Evolutionary conservation across 495 filamentous ascomycete species (phyloP).

Genomic region (Halenospora varia): DNA sequence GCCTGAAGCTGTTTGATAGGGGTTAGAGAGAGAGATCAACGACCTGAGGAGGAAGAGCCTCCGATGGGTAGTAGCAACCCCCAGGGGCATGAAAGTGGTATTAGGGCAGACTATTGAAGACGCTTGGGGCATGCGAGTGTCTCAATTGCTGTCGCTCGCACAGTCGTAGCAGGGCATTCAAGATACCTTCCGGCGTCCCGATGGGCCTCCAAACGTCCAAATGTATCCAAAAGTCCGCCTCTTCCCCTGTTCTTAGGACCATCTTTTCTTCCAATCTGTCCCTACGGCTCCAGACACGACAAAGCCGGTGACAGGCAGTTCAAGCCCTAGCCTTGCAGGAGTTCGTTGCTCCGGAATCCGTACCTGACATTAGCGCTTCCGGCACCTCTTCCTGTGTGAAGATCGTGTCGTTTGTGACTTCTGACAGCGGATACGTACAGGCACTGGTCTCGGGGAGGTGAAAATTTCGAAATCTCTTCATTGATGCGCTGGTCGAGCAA

Average conservation of each 20-base stretch:
- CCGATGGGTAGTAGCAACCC: background rate
- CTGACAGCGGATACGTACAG: constrained; percentile 7
- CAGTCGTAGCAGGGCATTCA: background rate
- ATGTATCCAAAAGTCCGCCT: background rate
- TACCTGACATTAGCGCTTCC: constrained; percentile 5
- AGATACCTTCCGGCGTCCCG: no score
- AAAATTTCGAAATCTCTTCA: background rate
- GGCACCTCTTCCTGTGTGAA: background rate
- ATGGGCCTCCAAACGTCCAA: background rate
- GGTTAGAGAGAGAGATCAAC: background rate
- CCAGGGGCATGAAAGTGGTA: background rate
- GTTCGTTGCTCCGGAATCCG: background rate
- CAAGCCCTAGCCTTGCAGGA: background rate
- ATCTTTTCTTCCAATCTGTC: background rate
- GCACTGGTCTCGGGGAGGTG: background rate
- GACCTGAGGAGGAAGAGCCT: background rate
- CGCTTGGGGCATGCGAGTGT: background rate
- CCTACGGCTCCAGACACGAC: constrained; percentile 2
- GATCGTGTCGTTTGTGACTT: no score
- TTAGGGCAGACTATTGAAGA: no score
- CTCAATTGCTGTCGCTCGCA: background rate
- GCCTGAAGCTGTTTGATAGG: constrained; percentile 4
- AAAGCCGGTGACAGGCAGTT: background rate
- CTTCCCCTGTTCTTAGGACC: background rate
- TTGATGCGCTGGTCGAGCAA: background rate